Percentiles rank a stretch among this genome's conserved stretches.
Evolutionary conservation across 108 stramenopile genomes (phyloP).

Genomic region (Nitzschia sp.): DNA sequence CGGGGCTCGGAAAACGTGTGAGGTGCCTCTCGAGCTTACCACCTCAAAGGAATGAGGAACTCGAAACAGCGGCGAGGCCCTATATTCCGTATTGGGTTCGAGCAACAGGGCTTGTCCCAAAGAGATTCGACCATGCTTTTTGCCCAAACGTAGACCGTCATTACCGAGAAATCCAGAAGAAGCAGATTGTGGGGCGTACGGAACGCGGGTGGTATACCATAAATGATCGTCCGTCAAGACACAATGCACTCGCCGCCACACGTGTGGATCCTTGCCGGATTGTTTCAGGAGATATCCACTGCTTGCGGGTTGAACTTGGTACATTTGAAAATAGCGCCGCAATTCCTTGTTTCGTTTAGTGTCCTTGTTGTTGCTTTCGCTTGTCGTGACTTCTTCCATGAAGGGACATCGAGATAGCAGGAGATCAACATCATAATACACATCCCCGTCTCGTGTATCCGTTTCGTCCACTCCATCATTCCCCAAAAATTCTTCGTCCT

Average conservation of each 20-base stretch:
- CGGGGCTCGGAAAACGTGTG: conserved; percentile 44
- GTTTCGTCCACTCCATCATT: conserved; percentile 9
- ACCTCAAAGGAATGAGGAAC: conserved; percentile 46
- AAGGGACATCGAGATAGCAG: neutral
- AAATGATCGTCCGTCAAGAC: conserved; percentile 53
- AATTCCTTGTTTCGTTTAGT: conserved; percentile 23
- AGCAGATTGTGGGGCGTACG: neutral
- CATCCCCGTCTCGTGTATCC: neutral
- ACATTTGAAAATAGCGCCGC: conserved; percentile 27
- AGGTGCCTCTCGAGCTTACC: conserved; percentile 25
- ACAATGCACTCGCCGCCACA: conserved; percentile 49
- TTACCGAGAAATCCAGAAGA: neutral
- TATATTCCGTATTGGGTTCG: conserved; percentile 30
- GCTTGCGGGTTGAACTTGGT: conserved; percentile 17
- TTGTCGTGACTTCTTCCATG: neutral
- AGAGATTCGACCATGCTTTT: conserved; percentile 38
- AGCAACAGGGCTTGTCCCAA: conserved; percentile 40
- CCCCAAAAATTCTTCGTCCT: conserved; percentile 1
- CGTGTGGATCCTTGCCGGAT: conserved; percentile 36
- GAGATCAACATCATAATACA: neutral
- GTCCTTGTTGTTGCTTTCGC: neutral
- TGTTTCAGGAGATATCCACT: conserved; percentile 50
- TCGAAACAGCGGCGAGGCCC: conserved; percentile 24
- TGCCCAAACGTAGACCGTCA: conserved; percentile 7
- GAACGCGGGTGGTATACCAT: conserved; percentile 42